Conservation (phyloP, 2,329 filamentous ascomycete genomes). For the Cytospora piceae region DNA sequence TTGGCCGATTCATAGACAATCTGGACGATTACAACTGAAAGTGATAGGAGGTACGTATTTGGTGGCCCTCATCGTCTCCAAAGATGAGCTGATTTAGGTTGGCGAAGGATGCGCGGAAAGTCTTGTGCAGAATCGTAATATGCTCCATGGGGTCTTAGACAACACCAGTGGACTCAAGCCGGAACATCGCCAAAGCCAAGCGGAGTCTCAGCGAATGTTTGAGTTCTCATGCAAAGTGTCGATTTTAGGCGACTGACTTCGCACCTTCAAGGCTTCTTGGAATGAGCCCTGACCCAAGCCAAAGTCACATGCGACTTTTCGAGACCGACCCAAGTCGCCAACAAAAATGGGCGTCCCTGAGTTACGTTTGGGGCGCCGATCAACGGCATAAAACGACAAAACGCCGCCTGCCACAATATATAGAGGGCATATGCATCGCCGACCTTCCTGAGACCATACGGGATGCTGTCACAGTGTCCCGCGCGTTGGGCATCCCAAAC, state of each 20-base stretch:
- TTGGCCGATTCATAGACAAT: too few relatives aligned
- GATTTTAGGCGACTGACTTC: not conserved
- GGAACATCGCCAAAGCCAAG: not conserved
- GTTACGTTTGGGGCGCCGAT: not conserved
- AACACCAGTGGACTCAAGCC: not conserved
- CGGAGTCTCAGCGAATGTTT: not conserved
- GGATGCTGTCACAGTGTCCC: constrained; percentile 5
- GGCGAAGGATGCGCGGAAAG: not conserved
- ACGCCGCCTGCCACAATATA: not conserved
- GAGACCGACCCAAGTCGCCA: not conserved
- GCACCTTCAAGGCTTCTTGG: constrained; percentile 3
- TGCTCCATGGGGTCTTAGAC: not conserved
- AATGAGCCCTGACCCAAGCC: not conserved
- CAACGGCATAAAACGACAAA: not conserved
- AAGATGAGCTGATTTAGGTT: not conserved
- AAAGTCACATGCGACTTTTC: not conserved
- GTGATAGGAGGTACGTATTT: not conserved
- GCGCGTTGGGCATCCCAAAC: not conserved
- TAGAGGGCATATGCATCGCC: not conserved
- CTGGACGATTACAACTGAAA: not conserved
- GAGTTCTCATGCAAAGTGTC: not conserved
- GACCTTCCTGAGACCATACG: not conserved
- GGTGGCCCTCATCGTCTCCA: not conserved
- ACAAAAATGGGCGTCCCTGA: not conserved
- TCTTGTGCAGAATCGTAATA: not conserved